phyloP scores from a whole-genome alignment of 1,284 basidiomycete genomes.

The Phellopilus nigrolimitatus region DNA sequence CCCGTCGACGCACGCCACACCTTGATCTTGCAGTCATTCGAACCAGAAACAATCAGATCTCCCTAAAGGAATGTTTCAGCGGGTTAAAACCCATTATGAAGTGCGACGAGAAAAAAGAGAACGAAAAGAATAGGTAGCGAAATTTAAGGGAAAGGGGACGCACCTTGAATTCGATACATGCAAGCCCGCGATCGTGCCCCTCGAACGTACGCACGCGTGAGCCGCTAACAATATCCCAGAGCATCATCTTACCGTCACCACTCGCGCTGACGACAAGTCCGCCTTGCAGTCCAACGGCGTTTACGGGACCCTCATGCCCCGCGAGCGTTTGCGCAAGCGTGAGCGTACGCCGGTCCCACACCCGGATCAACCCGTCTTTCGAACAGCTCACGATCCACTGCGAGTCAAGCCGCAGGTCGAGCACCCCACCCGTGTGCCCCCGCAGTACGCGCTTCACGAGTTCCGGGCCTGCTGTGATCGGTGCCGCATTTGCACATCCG shows the following conservation, averaged over 20 bases:
- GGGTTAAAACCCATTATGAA: background rate
- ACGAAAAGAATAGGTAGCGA: slow-evolving; percentile 8
- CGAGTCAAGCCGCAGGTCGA: slow-evolving; percentile 74
- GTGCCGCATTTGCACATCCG: slow-evolving; percentile 25
- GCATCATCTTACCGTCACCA: slow-evolving; percentile 81
- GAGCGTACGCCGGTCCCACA: slow-evolving; percentile 73
- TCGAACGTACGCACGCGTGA: slow-evolving; percentile 70
- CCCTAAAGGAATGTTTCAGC: slow-evolving; percentile 39
- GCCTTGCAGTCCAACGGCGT: slow-evolving; percentile 74
- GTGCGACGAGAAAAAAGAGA: slow-evolving; percentile 24
- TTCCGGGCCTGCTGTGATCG: slow-evolving; percentile 39
- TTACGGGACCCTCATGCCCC: slow-evolving; percentile 87
- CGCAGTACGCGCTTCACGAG: slow-evolving; percentile 50
- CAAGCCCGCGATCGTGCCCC: slow-evolving; percentile 81
- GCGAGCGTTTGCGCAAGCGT: slow-evolving; percentile 56
- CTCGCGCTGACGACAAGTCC: slow-evolving; percentile 74
- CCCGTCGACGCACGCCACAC: slow-evolving; percentile 75
- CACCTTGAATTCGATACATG: slow-evolving; percentile 86
- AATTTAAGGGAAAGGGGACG: slow-evolving; percentile 30
- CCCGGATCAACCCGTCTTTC: slow-evolving; percentile 76
- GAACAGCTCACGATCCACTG: slow-evolving; percentile 83
- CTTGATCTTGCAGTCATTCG: slow-evolving; percentile 87
- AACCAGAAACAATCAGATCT: slow-evolving; percentile 77
- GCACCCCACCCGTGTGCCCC: slow-evolving; percentile 74
- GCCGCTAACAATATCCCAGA: slow-evolving; percentile 80